Evolutionary conservation across 345 rosid genomes (phyloP), one percentile per base, ranked within the genome.

Genomic region (Populus deltoides): DNA sequence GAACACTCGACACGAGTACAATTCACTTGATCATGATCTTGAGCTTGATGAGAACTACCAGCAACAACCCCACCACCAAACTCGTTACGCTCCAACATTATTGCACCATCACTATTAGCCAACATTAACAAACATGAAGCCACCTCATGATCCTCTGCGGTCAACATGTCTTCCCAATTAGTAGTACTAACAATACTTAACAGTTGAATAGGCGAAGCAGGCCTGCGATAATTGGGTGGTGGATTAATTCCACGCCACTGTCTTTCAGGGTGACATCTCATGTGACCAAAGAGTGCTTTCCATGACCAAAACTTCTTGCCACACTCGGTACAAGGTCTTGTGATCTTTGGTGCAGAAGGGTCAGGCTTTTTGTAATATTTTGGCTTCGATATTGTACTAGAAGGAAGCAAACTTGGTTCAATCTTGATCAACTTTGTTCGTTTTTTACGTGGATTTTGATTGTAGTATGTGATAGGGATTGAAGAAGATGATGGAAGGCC

Each of bases 281-380:
- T 93, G 85, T 93, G 97, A n/a, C 97, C 96, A 70, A 86, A 93
- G 36, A 62, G 80, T 9, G 78, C 79, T 87, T 97, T 63, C 97
- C 86, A 83, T 1, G 99, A 97, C 93, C 93, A 90, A 75, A 97
- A 97, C 84, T 79, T 83, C 89, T 89, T 94, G 36, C 98, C 97
- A 71, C 99, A 97, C 85, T 97, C 98, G 7, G 83, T 92, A 53
- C 99, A 97, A 5, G 97, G 94, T n/a, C 82, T 72, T 2, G 95
- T 91, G 78, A 88, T 91, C 83, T 92, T 92, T 4, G 97, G 97
- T 1, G 91, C 92, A 16, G 72, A 78, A 15, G 94, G 91, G 85
- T 92, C 94, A 10, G 96, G 91, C 75, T 89, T 95, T 78, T 82
- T 93, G 78, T 53, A 27, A 10, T 77, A 70, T 79, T 86, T 92